These are phyloP conservation scores for Teratosphaeria viscida DNA, from an alignment of 2,329 filamentous ascomycete species.

Conservation along the genomic window DNA sequence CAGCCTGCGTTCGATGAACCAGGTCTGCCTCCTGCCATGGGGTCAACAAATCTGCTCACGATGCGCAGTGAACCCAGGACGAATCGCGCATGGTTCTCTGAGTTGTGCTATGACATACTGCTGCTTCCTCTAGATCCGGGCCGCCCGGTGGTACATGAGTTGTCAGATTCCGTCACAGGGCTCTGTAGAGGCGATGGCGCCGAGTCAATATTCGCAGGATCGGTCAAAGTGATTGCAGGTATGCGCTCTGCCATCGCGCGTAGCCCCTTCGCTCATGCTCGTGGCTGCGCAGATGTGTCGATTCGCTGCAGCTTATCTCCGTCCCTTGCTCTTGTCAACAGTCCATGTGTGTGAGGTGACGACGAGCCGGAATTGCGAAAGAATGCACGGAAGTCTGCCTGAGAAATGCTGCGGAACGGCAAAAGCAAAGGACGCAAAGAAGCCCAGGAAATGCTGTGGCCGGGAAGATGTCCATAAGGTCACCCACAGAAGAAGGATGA, in stretches of 20 bases:
- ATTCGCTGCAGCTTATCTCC: not conserved
- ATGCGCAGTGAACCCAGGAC: not conserved
- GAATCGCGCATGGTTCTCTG: not conserved
- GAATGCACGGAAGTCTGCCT: not conserved
- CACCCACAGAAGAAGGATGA: not conserved
- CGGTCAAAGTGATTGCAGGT: constrained; percentile 35
- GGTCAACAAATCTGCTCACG: not conserved
- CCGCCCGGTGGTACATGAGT: not conserved
- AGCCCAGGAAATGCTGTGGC: not conserved
- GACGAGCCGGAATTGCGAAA: not conserved
- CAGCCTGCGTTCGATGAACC: constrained; percentile 2
- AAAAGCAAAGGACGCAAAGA: not conserved
- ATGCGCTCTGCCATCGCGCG: constrained; percentile 12
- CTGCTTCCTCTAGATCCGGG: not conserved
- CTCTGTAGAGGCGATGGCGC: constrained; percentile 17
- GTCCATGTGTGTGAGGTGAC: too few species aligned
- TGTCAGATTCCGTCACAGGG: not conserved
- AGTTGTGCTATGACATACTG: not conserved
- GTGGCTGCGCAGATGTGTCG: not conserved
- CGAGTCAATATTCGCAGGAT: constrained; percentile 28
- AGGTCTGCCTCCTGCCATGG: constrained; percentile 2
- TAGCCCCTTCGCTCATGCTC: not conserved
- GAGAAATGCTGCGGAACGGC: not conserved
- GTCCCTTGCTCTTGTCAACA: not conserved
- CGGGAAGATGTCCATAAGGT: not conserved